Percentiles rank a stretch among this genome's conserved stretches.
Conservation (phyloP, 2,329 filamentous ascomycete species). For the Aspergillus awamori region DNA sequence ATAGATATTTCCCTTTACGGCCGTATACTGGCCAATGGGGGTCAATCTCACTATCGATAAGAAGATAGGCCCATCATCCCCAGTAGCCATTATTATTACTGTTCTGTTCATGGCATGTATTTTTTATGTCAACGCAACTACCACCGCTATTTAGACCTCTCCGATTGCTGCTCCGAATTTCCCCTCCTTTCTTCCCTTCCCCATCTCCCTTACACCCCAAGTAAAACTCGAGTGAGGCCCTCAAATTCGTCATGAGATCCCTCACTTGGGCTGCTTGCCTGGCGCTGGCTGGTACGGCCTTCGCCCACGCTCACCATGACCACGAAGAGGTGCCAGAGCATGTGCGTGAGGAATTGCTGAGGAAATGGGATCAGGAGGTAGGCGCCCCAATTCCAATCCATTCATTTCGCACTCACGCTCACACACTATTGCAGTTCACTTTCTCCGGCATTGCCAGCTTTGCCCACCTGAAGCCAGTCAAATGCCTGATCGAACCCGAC, state of each 20-base stretch:
- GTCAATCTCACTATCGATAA: conserved; percentile 28
- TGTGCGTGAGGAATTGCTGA: conserved; percentile 46
- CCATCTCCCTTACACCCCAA: neutral
- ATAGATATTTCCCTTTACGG: neutral
- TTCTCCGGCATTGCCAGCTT: conserved; percentile 77
- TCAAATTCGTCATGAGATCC: conserved; percentile 30
- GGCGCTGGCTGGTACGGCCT: conserved; percentile 36
- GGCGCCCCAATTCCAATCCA: neutral
- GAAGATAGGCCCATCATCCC: conserved; percentile 11
- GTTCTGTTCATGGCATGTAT: neutral
- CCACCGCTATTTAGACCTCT: conserved; percentile 14
- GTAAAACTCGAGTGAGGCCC: neutral
- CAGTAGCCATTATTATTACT: neutral
- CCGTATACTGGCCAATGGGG: conserved; percentile 10
- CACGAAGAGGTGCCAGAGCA: conserved; percentile 44
- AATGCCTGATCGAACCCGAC: conserved; percentile 68
- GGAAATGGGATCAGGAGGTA: conserved; percentile 54
- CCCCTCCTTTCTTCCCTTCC: neutral
- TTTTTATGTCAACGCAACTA: neutral
- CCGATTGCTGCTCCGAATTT: neutral
- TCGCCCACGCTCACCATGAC: conserved; percentile 45
- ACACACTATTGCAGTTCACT: conserved; percentile 52
- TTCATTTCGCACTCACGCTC: neutral
- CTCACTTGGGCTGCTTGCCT: conserved; percentile 32
- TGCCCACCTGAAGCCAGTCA: conserved; percentile 69